Percentiles rank a stretch among this genome's conserved stretches.
phyloP scores from a whole-genome alignment of 2,329 filamentous ascomycete species.

The Gnomoniopsis smithogilvyi region DNA sequence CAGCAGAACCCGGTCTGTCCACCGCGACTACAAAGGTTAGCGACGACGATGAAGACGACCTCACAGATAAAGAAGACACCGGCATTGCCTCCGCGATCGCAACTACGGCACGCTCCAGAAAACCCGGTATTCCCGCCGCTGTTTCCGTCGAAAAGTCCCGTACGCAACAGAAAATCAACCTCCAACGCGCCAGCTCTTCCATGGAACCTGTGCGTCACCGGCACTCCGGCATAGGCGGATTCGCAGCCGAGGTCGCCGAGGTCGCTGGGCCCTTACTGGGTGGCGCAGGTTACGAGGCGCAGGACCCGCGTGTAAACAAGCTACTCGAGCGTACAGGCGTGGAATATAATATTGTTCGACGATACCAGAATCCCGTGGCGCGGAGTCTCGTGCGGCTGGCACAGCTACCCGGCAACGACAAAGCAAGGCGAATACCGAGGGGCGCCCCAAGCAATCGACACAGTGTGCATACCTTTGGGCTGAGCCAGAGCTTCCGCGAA shows the following conservation, averaged over 20 bases:
- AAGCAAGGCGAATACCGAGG: constrained; percentile 45
- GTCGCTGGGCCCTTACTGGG: constrained; percentile 47
- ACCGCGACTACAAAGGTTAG: constrained; percentile 13
- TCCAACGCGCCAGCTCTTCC: constrained; percentile 69
- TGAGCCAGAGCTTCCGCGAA: constrained; percentile 36
- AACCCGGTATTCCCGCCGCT: constrained; percentile 37
- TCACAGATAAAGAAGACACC: constrained; percentile 35
- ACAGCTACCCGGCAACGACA: constrained; percentile 49
- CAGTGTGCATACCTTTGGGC: constrained; percentile 29
- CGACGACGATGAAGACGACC: constrained; percentile 27
- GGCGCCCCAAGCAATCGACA: constrained; percentile 19
- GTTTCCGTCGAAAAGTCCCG: constrained; percentile 56
- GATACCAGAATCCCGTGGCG: constrained; percentile 68
- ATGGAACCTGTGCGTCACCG: constrained; percentile 63
- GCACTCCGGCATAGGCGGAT: constrained; percentile 27
- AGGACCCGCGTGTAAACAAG: constrained; percentile 61
- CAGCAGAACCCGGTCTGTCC: constrained; percentile 17
- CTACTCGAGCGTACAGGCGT: constrained; percentile 67
- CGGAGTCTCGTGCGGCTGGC: constrained; percentile 56
- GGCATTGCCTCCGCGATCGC: constrained; percentile 30
- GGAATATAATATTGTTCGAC: constrained; percentile 71
- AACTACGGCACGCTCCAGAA: constrained; percentile 19
- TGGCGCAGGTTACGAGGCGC: constrained; percentile 53
- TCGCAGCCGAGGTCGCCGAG: constrained; percentile 32
- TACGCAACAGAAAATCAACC: constrained; percentile 72